A percentile compares a stretch with the other conserved stretches of the same genome.
These are phyloP conservation scores for Metschnikowia matae DNA, from an alignment of 805 yeast species.

Conservation along the genomic window DNA sequence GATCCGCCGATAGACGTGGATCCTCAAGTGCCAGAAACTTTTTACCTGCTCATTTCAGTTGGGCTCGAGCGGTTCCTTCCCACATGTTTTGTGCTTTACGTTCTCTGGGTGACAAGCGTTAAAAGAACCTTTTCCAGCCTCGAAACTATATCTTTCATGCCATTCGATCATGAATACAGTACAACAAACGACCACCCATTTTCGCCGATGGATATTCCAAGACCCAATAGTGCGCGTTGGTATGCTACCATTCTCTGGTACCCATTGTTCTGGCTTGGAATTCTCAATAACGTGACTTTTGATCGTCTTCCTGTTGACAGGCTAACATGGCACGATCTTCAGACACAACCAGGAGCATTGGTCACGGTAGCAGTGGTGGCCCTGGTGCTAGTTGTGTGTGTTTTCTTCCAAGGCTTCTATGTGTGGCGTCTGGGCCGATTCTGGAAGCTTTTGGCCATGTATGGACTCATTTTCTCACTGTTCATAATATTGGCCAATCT, in stretches of 20 bases:
- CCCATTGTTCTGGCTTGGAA: conserved; percentile 78
- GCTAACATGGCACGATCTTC: conserved; percentile 65
- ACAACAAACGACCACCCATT: not conserved
- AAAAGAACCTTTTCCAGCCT: conserved; percentile 40
- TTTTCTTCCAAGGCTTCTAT: conserved; percentile 67
- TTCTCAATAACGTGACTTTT: conserved; percentile 81
- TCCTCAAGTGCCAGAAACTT: conserved; percentile 47
- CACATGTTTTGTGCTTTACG: conserved; percentile 62
- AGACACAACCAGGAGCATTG: conserved; percentile 72
- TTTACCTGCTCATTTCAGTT: conserved; percentile 61
- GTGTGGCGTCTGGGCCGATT: conserved; percentile 79
- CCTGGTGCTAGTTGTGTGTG: conserved; percentile 45
- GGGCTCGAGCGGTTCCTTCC: conserved; percentile 78
- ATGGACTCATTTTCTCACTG: conserved; percentile 48
- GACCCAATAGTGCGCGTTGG: conserved; percentile 4
- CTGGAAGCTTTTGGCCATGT: conserved; percentile 52
- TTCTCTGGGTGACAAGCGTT: conserved; percentile 59
- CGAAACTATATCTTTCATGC: not conserved
- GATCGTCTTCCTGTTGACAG: conserved; percentile 88
- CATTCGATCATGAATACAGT: not conserved
- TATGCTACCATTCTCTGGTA: conserved; percentile 53
- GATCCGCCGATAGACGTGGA: conserved; percentile 73
- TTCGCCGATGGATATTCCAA: not conserved
- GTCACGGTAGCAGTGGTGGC: conserved; percentile 55
- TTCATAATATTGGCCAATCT: conserved; percentile 24